phyloP scores from a whole-genome alignment of 768 basidiomycete genomes.

The Galerina marginata region DNA sequence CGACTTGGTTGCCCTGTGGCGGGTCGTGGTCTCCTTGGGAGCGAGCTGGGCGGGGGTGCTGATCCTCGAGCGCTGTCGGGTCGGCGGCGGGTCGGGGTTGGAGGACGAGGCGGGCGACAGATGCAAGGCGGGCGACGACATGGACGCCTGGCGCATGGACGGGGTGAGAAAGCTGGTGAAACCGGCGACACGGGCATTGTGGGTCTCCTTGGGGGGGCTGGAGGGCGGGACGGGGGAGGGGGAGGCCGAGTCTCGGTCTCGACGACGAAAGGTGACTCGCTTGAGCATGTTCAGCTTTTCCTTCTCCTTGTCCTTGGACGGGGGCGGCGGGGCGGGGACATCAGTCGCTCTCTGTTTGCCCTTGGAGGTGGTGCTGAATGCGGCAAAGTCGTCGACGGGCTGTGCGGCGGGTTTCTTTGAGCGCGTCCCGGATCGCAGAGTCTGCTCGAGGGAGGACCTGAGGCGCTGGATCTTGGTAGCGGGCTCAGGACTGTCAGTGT shows the following conservation, averaged over 20 bases:
- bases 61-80: constrained; percentile 46
- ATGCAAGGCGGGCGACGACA: constrained; percentile 78
- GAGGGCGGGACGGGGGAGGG: constrained; percentile 11
- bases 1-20: constrained; percentile 40
- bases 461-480: constrained; percentile 63
- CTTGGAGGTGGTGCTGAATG: constrained; percentile 32
- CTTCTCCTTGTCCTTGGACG: constrained; percentile 28
- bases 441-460: constrained; percentile 71
- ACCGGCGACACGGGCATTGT: constrained; percentile 53
- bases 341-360: constrained; percentile 38
- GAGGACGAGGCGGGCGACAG: constrained; percentile 58
- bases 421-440: constrained; percentile 65
- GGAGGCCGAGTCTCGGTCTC: constrained; percentile 9
- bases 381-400: constrained; percentile 46
- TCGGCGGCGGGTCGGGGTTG: constrained; percentile 51
- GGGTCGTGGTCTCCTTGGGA: constrained; percentile 19
- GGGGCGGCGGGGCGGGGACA: constrained; percentile 16
- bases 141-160: constrained; percentile 70
- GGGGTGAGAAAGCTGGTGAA: constrained; percentile 67
- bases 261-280: constrained; percentile 33
- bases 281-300: constrained; percentile 30
- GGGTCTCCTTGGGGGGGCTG: constrained; percentile 31
- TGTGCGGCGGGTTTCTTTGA: constrained; percentile 50
- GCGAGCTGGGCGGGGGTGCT: constrained; percentile 28
- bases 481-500: constrained; percentile 40